These are phyloP conservation scores for Aspergillus ustus DNA, from an alignment of 2,329 filamentous ascomycete genomes.

Conservation along the genomic window DNA sequence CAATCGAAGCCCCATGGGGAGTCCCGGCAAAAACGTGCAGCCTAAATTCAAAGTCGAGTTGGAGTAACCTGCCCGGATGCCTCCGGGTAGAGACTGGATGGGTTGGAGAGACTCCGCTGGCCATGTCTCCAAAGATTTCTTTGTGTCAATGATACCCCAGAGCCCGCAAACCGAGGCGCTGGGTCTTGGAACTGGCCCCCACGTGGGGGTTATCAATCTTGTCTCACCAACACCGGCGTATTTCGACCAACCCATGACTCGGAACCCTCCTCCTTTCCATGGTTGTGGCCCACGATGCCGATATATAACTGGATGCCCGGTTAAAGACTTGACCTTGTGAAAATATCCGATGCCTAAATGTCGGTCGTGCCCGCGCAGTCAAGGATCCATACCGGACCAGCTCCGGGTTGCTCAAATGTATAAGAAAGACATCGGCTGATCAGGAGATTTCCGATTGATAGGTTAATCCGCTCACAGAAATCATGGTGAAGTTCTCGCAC, in stretches of 20 bases:
- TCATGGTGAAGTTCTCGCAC: constrained; percentile 17
- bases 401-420: not conserved
- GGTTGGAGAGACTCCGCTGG: not conserved
- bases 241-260: not conserved
- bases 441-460: not conserved
- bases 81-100: not conserved
- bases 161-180: not conserved
- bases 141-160: not conserved
- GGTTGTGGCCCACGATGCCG: too few species aligned
- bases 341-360: constrained; percentile 1
- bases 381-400: not conserved
- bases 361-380: too few species aligned
- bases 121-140: not conserved
- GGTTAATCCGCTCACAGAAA: not conserved
- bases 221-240: not conserved
- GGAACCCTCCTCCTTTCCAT: not conserved
- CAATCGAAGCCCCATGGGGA: not conserved
- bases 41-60: not conserved
- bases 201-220: constrained; percentile 1
- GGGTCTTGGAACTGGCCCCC: not conserved
- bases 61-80: not conserved
- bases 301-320: not conserved
- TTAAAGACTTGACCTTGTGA: not conserved
- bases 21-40: not conserved
- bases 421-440: constrained; percentile 2